Evolutionary conservation across 495 filamentous ascomycete genomes (phyloP), one percentile per base, ranked within the genome.

Genomic region (Gamarada debralockiae): DNA sequence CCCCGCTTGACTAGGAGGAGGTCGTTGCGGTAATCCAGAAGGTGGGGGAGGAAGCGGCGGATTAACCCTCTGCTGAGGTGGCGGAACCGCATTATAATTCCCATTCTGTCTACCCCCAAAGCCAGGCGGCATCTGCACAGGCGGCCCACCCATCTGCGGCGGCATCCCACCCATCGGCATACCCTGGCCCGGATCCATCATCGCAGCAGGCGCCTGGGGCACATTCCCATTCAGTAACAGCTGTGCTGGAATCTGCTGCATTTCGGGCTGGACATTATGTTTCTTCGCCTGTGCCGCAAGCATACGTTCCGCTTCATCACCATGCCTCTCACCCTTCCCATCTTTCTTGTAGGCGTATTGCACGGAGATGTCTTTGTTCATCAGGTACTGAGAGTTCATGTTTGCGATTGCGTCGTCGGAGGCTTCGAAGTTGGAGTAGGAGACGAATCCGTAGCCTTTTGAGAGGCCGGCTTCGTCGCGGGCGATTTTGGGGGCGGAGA

Each of bases 301-400:
- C 79, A 86, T 90, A 58, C 93, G 80, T 70, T 98, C 93, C 27
- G 95, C 93, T 63, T 92, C 76, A 62, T 98, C 93, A 53, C 93
- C 93, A 65, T 98, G 93, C 23, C 95, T 79, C 72, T 97, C 93
- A 55, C 92, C 92, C 70, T 96, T 96, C 38, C 95, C 93, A 63
- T 98, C 95, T 69, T 97, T 97, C 78, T 98, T 98, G 76, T 96
- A 98, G 36, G 93, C 93, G 68, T 98, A 98, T 66, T 98, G 92
- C 37, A 97, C 95, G 2, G 85, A 87, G 59, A 96, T 83, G 62
- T 93, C 84, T 70, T 96, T 96, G 73, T 96, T 96, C 82, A 95
- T 93, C 44, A 98, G 79, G 69, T 90, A 96, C 68, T 97, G 92
- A 48, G 90, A 90, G 66, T 97, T 89, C 92, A 98, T 96, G 62